A percentile compares a stretch with the other conserved stretches of the same genome.
Conservation (phyloP, 148 eudicot genomes). For the Dysphania ambrosioides region DNA sequence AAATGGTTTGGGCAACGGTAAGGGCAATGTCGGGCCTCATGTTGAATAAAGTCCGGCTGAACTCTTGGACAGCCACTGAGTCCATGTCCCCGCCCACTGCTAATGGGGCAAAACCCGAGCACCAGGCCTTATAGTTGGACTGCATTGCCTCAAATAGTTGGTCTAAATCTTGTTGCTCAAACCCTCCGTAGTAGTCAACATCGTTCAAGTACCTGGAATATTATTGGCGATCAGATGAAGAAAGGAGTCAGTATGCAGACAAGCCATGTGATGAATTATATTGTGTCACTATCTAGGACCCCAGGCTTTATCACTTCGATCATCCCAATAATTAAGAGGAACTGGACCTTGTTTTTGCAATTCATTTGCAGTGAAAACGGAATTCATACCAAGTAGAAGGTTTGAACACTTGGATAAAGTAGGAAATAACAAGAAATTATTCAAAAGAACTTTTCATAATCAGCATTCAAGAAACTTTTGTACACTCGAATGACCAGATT, state of each 20-base stretch:
- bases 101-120: slow-evolving; percentile 73
- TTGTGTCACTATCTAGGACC: no score
- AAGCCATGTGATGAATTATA: not conserved
- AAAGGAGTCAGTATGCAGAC: no score
- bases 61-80: slow-evolving; percentile 84
- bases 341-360: no score
- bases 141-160: slow-evolving; percentile 74
- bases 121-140: slow-evolving; percentile 87
- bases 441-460: no score
- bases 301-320: no score
- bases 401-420: not conserved
- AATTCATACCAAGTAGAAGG: not conserved
- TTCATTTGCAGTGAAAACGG: not conserved
- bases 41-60: slow-evolving; percentile 82
- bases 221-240: not conserved
- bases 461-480: no score
- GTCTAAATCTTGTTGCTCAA: slow-evolving; percentile 69
- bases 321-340: no score
- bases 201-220: slow-evolving; percentile 67
- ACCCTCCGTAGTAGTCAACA: slow-evolving; percentile 81
- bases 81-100: slow-evolving; percentile 91
- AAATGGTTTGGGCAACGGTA: slow-evolving; percentile 61
- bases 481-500: no score
- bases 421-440: not conserved
- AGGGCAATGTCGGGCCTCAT: slow-evolving; percentile 92